Percentiles rank a stretch among this genome's conserved stretches.
phyloP scores from a whole-genome alignment of 2,329 filamentous ascomycete genomes.

The Clonostachys rosea region DNA sequence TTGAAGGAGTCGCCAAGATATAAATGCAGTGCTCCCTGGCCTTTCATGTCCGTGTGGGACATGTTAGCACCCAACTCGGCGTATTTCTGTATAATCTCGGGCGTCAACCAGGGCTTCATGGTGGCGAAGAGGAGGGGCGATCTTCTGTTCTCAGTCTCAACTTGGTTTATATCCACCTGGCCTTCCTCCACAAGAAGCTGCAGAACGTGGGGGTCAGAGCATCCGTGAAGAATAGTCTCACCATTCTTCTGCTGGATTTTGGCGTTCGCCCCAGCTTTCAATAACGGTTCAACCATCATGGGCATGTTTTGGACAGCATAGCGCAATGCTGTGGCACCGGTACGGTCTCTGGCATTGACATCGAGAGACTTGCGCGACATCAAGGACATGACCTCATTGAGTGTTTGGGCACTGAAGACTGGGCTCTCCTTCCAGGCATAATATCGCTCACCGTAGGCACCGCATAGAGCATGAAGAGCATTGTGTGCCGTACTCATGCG shows the following conservation, averaged over 20 bases:
- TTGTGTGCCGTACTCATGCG: not conserved
- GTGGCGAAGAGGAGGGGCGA: not conserved
- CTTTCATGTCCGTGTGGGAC: not conserved
- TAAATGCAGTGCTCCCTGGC: not conserved
- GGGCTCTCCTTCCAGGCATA: too few species aligned
- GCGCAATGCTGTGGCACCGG: too few species aligned
- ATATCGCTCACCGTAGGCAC: not conserved
- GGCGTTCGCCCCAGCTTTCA: not conserved
- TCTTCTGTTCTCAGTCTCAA: not conserved
- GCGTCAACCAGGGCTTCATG: too few species aligned
- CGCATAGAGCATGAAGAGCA: not conserved
- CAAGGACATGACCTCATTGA: not conserved
- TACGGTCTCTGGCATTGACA: not conserved
- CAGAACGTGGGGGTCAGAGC: not conserved
- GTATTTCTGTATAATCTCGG: too few species aligned
- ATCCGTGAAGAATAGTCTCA: not conserved
- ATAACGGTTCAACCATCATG: not conserved
- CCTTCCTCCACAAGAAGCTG: not conserved
- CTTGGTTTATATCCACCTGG: not conserved
- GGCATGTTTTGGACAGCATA: too few species aligned
- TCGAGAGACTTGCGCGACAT: not conserved
- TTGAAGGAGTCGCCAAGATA: too few species aligned
- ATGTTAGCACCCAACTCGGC: not conserved
- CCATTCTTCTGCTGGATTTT: not conserved
- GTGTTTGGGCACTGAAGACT: too few species aligned